phyloP scores from a whole-genome alignment of 2,329 filamentous ascomycete genomes.

The Sporothrix protearum region DNA sequence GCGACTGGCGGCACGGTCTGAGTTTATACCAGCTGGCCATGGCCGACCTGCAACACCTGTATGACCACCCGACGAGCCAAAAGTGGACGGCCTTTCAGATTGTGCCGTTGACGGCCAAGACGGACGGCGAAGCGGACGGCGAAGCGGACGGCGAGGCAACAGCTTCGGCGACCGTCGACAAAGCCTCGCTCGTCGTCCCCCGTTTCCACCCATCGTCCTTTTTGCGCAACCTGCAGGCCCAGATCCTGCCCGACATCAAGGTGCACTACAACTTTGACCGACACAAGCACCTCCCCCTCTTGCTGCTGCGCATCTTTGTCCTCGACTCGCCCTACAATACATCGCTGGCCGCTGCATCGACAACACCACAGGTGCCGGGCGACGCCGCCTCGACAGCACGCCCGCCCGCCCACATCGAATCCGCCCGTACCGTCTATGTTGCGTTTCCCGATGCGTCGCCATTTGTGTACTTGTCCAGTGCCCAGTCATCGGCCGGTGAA shows the following conservation, averaged over 20 bases:
- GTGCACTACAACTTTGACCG: slow-evolving; percentile 77
- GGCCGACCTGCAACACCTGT: slow-evolving; percentile 63
- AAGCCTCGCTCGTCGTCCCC: slow-evolving; percentile 53
- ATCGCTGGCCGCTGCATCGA: slow-evolving; percentile 44
- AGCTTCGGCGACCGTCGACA: slow-evolving; percentile 38
- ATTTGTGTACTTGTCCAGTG: slow-evolving; percentile 64
- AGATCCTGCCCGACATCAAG: slow-evolving; percentile 75
- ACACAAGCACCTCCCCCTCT: slow-evolving; percentile 64
- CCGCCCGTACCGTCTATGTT: slow-evolving; percentile 70
- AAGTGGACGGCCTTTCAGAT: slow-evolving; percentile 63
- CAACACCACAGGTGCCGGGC: slow-evolving; percentile 31
- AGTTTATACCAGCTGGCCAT: slow-evolving; percentile 65
- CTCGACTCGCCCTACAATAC: slow-evolving; percentile 77
- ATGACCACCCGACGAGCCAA: slow-evolving; percentile 61
- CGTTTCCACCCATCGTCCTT: slow-evolving; percentile 80
- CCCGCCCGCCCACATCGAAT: slow-evolving; percentile 50
- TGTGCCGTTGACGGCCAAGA: slow-evolving; percentile 46
- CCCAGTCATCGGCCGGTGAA: slow-evolving; percentile 33
- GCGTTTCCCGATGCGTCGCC: slow-evolving; percentile 79
- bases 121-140: neutral
- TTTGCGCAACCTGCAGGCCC: slow-evolving; percentile 67
- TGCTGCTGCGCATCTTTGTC: slow-evolving; percentile 74
- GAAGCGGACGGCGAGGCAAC: slow-evolving; percentile 26
- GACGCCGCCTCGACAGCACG: neutral
- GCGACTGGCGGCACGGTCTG: slow-evolving; percentile 65